These are phyloP conservation scores for Chrysopogon serrulatus DNA, from an alignment of 176 grass and related monocot genomes.

Conservation along the genomic window DNA sequence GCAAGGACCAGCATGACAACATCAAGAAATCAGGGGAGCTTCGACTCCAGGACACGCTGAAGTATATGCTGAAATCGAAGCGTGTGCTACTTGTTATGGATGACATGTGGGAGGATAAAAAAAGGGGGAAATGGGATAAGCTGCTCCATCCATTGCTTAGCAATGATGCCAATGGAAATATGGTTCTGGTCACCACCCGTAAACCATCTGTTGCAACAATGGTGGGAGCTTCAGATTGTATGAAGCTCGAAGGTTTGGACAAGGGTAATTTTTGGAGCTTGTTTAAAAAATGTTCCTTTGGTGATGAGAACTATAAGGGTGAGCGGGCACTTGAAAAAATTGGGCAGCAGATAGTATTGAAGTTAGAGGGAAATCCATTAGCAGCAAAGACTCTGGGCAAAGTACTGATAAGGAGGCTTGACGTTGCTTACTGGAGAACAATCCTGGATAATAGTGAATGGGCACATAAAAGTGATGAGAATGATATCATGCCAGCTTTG, in stretches of 20 bases:
- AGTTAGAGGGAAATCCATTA: constrained; percentile 30
- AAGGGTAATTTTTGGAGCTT: constrained; percentile 13
- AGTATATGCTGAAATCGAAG: neutral
- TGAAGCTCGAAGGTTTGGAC: constrained; percentile 8
- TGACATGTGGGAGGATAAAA: constrained; percentile 43
- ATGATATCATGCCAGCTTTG: constrained; percentile 21
- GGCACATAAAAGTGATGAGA: neutral
- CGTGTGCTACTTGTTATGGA: constrained; percentile 40
- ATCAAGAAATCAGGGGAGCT: neutral
- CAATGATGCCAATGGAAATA: neutral
- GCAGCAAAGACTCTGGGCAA: constrained; percentile 38
- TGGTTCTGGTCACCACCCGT: constrained; percentile 21
- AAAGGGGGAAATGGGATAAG: constrained; percentile 5
- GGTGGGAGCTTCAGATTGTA: neutral
- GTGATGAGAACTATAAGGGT: constrained; percentile 8
- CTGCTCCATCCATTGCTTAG: constrained; percentile 1
- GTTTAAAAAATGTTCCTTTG: constrained; percentile 39
- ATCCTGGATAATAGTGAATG: constrained; percentile 28
- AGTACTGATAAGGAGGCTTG: constrained; percentile 11
- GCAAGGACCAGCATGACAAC: neutral
- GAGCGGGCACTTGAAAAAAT: neutral
- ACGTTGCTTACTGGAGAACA: constrained; percentile 13
- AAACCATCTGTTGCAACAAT: constrained; percentile 21
- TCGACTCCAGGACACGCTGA: neutral
- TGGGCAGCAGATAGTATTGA: constrained; percentile 5